Evolutionary conservation across 2,329 filamentous ascomycete species (phyloP).

Genomic region (Coniochaeta prunicola): DNA sequence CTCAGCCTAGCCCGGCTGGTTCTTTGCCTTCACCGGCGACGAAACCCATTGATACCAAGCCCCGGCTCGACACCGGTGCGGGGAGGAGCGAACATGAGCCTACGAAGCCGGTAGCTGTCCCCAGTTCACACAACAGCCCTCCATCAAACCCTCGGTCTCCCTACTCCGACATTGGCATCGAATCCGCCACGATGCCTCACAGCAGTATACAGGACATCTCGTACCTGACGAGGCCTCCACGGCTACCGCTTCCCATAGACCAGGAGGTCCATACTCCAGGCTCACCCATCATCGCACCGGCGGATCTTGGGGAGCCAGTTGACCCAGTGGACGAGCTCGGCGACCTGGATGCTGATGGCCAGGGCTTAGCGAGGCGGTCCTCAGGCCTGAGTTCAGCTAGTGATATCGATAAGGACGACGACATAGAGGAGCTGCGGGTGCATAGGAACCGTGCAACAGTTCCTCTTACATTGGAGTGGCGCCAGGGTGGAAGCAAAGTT

Average conservation of each 20-base stretch:
- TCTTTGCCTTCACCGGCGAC: constrained; percentile 20
- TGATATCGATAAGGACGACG: constrained; percentile 70
- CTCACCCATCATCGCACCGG: constrained; percentile 75
- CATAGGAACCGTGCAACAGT: constrained; percentile 73
- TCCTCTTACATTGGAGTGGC: constrained; percentile 82
- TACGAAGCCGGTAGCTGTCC: constrained; percentile 54
- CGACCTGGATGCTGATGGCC: constrained; percentile 33
- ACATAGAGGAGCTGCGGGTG: constrained; percentile 67
- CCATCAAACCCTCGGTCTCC: constrained; percentile 21
- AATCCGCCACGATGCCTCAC: constrained; percentile 39
- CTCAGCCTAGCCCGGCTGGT: constrained; percentile 13
- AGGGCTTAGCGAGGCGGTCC: constrained; percentile 42
- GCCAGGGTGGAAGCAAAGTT: constrained; percentile 73
- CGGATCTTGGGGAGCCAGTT: constrained; percentile 46
- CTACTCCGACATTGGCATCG: constrained; percentile 25
- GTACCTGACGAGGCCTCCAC: constrained; percentile 67
- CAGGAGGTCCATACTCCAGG: constrained; percentile 85
- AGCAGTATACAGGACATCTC: constrained; percentile 57
- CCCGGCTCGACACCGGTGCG: constrained; percentile 16
- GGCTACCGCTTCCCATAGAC: constrained; percentile 86
- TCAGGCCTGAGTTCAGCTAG: constrained; percentile 52
- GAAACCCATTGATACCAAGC: constrained; percentile 26
- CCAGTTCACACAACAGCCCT: constrained; percentile 29
- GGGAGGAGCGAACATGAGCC: constrained; percentile 22
- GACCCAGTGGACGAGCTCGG: constrained; percentile 47